phyloP scores from a whole-genome alignment of 2,329 filamentous ascomycete genomes.

The Septoria linicola region DNA sequence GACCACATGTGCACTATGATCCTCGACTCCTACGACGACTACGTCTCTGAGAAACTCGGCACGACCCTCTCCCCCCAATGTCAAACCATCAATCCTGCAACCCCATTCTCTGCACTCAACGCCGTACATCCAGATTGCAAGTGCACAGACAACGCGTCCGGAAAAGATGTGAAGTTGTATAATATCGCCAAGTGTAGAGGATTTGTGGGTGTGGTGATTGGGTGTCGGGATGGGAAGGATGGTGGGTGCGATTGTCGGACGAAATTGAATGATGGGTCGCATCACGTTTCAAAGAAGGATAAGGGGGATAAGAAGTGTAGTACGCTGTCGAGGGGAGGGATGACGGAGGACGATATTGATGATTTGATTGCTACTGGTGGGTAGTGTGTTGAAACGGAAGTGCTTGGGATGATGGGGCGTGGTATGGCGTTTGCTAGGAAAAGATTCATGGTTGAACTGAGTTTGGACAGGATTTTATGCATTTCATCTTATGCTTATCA shows the following conservation, averaged over 20 bases:
- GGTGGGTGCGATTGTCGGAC: slow-evolving; percentile 7
- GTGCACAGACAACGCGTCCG: neutral
- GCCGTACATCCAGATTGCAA: slow-evolving; percentile 4
- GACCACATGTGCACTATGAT: neutral
- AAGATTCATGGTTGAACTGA: no score
- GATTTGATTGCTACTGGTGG: slow-evolving; percentile 2
- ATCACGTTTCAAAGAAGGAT: neutral
- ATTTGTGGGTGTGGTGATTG: neutral
- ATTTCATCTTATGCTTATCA: no score
- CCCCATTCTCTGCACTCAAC: neutral
- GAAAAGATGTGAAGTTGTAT: neutral
- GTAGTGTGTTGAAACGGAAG: no score
- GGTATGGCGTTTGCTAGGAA: no score
- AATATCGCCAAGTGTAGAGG: neutral
- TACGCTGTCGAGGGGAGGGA: neutral
- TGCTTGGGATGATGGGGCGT: no score
- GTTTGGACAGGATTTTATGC: no score
- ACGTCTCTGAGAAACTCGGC: slow-evolving; percentile 1
- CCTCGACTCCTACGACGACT: neutral
- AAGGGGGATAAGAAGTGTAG: neutral
- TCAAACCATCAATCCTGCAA: neutral
- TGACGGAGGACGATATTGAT: slow-evolving; percentile 2
- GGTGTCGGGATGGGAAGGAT: slow-evolving; percentile 3
- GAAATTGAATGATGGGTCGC: slow-evolving; percentile 1
- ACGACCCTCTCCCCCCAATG: neutral